Conservation (phyloP, 345 rosid species). For the Sonneratia alba region DNA sequence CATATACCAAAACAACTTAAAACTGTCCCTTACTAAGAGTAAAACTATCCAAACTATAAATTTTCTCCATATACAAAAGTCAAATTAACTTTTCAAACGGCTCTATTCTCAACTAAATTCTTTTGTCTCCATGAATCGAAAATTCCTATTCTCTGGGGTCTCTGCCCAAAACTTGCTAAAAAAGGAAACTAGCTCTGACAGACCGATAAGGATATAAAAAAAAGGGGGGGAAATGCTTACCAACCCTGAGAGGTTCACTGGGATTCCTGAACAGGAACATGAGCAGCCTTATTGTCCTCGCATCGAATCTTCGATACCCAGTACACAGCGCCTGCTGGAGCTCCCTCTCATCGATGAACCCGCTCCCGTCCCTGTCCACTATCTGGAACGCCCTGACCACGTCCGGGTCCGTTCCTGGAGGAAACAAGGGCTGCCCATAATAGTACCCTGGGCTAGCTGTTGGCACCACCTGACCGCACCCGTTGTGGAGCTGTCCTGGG, state of each 20-base stretch:
- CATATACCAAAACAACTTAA: no score
- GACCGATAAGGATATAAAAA: no score
- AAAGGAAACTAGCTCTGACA: no score
- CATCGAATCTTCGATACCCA: slow-evolving; percentile 35
- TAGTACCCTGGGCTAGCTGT: not conserved
- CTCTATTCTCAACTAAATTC: no score
- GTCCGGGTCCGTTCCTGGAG: slow-evolving; percentile 40
- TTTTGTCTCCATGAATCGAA: no score
- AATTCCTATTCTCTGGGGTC: no score
- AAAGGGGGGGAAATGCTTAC: slow-evolving; percentile 16
- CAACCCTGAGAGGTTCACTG: slow-evolving; percentile 32
- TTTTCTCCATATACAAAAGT: no score
- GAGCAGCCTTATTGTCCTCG: slow-evolving; percentile 46
- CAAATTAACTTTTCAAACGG: no score
- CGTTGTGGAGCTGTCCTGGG: not conserved
- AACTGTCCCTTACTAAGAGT: no score
- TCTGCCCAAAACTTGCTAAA: no score
- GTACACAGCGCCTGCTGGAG: slow-evolving; percentile 49
- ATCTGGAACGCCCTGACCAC: slow-evolving; percentile 46
- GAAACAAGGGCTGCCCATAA: slow-evolving; percentile 11
- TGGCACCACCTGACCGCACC: not conserved
- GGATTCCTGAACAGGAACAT: slow-evolving; percentile 62
- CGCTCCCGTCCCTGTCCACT: slow-evolving; percentile 55
- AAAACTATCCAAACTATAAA: no score
- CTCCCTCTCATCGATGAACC: slow-evolving; percentile 56